These are phyloP conservation scores for Phytopythium sindhum DNA, from an alignment of 352 stramenopile species.

Conservation along the genomic window DNA sequence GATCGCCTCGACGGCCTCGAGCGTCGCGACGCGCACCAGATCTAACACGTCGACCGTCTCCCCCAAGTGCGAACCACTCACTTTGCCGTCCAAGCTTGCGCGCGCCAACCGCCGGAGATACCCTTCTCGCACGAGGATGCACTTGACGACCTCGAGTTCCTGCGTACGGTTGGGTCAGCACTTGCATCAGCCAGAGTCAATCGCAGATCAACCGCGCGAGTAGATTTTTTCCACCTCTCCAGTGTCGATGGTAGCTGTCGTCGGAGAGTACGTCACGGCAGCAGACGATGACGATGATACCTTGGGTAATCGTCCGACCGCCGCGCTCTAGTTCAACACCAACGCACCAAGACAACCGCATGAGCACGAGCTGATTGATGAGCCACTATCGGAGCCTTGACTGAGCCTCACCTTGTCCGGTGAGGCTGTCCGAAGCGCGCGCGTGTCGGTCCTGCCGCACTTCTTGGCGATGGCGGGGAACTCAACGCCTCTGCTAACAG, in stretches of 20 bases:
- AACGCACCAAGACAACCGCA: neutral
- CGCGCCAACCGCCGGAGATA: slow-evolving; percentile 76
- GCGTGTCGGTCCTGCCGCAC: neutral
- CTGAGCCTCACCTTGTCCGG: neutral
- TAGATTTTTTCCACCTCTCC: neutral
- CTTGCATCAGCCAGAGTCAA: neutral
- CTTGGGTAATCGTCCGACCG: neutral
- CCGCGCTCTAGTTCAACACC: neutral
- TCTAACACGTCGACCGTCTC: slow-evolving; percentile 85
- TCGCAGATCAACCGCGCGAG: neutral
- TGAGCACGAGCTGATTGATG: neutral
- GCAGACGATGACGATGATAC: neutral
- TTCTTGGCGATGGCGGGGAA: slow-evolving; percentile 10
- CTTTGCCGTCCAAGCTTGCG: slow-evolving; percentile 33
- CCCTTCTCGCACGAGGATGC: slow-evolving; percentile 86
- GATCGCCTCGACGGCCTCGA: slow-evolving; percentile 89
- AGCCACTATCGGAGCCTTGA: neutral
- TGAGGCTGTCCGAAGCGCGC: neutral
- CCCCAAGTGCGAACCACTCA: slow-evolving; percentile 52
- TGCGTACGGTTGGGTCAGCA: slow-evolving; percentile 8
- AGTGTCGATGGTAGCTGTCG: neutral
- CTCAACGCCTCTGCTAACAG: neutral
- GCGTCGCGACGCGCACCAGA: slow-evolving; percentile 75
- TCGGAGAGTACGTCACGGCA: neutral
- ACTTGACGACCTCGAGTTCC: slow-evolving; percentile 89